Conservation (phyloP, 805 yeast genomes). For the fission yeast (Schizosaccharomyces pombe) region DNA sequence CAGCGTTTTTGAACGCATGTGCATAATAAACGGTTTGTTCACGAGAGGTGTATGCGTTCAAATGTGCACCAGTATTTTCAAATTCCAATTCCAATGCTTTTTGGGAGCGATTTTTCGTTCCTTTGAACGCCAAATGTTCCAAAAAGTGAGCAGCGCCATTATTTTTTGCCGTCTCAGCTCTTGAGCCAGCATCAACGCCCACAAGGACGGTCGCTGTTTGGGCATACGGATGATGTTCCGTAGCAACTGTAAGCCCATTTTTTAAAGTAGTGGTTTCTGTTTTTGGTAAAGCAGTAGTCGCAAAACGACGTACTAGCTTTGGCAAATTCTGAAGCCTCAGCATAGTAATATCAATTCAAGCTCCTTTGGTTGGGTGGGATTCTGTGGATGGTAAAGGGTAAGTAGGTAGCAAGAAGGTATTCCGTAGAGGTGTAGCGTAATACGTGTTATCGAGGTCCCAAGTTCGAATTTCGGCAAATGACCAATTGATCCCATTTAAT, state of each 20-base stretch:
- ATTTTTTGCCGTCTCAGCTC: conserved; percentile 66
- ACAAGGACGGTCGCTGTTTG: conserved; percentile 93
- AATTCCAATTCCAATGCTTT: conserved; percentile 70
- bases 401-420: too few species aligned
- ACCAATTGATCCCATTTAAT: too few species aligned
- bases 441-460: too few species aligned
- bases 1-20: conserved; percentile 56
- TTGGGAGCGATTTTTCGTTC: conserved; percentile 65
- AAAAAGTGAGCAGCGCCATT: conserved; percentile 95
- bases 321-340: conserved; percentile 1
- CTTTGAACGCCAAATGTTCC: conserved; percentile 92
- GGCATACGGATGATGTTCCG: conserved; percentile 67
- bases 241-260: conserved; percentile 90
- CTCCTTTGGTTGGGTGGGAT: conserved; percentile 1
- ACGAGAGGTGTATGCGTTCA: conserved; percentile 32
- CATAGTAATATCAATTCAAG: background rate
- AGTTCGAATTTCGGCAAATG: too few species aligned
- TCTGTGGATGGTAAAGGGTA: conserved; percentile 4
- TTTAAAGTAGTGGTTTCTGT: conserved; percentile 49
- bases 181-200: conserved; percentile 95
- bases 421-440: too few species aligned
- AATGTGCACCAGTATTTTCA: conserved; percentile 88
- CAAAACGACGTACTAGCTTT: conserved; percentile 8
- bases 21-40: conserved; percentile 96
- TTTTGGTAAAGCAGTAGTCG: conserved; percentile 17